These are phyloP conservation scores for Nigrospora osmanthi DNA, from an alignment of 2,329 filamentous ascomycete genomes.

Conservation along the genomic window DNA sequence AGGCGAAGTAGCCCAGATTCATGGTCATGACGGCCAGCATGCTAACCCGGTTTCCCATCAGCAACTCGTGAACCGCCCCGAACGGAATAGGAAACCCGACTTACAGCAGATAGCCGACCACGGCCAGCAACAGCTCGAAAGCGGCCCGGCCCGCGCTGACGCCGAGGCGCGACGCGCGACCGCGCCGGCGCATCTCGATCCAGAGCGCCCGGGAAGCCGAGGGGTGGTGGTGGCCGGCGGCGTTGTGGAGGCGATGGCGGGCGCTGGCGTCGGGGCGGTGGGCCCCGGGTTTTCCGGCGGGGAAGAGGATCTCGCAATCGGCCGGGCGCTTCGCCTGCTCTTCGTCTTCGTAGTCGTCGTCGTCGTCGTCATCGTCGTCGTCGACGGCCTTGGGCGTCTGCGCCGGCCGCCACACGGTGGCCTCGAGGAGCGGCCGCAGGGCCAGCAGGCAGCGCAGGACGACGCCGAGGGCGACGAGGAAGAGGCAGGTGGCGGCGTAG, in stretches of 20 bases:
- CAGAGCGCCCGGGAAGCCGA: background rate
- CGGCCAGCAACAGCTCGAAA: slow-evolving; percentile 45
- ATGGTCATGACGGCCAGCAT: slow-evolving; percentile 67
- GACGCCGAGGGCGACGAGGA: slow-evolving; percentile 52
- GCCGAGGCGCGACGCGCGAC: slow-evolving; percentile 31
- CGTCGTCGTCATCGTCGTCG: background rate
- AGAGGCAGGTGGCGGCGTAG: slow-evolving; percentile 60
- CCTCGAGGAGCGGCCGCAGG: slow-evolving; percentile 28
- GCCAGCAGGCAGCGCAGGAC: slow-evolving; percentile 47
- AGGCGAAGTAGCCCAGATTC: slow-evolving; percentile 62
- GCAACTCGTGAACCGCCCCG: background rate
- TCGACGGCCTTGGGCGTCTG: background rate
- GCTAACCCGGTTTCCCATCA: slow-evolving; percentile 24
- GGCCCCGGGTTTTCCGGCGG: too few species aligned
- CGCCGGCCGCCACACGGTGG: background rate
- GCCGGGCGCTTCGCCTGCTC: too few species aligned
- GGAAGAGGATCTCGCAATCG: too few species aligned
- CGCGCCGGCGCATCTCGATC: background rate
- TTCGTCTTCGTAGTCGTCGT: background rate
- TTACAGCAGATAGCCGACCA: slow-evolving; percentile 58
- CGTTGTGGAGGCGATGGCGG: background rate
- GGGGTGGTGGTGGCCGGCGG: too few species aligned
- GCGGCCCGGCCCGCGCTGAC: slow-evolving; percentile 52
- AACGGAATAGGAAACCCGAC: slow-evolving; percentile 20
- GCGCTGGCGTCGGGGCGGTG: background rate